These are phyloP conservation scores for Nannochloris sp. DNA, from an alignment of 139 green algal species.

Conservation along the genomic window DNA sequence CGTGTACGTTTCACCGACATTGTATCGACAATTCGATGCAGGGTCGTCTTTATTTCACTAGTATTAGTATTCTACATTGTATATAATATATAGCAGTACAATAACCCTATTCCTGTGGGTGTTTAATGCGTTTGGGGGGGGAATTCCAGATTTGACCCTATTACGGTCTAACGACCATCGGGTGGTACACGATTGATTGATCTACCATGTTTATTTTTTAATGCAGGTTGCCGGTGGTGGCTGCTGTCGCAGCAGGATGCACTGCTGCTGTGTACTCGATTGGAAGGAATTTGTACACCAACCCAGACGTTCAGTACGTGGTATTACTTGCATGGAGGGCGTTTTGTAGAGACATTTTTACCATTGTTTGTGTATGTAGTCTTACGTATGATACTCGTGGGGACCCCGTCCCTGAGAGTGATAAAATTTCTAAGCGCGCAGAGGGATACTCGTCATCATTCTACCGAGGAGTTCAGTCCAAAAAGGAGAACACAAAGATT, in stretches of 20 bases:
- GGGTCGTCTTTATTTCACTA: too few species aligned
- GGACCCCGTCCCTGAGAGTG: constrained; percentile 9
- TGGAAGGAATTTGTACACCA: constrained; percentile 1
- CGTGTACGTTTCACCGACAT: background rate
- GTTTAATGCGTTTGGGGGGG: too few species aligned
- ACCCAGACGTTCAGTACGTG: constrained; percentile 19
- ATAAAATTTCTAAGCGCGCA: constrained; percentile 1
- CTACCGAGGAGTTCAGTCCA: constrained; percentile 7
- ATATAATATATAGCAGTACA: too few species aligned
- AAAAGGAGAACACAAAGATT: constrained; percentile 6
- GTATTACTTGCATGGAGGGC: background rate
- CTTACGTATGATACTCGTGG: constrained; percentile 9
- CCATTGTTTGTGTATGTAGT: background rate
- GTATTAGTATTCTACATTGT: too few species aligned
- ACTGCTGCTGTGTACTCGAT: constrained; percentile 7
- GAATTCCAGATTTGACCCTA: too few species aligned
- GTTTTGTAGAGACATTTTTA: background rate
- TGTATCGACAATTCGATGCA: background rate
- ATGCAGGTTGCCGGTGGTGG: constrained; percentile 10
- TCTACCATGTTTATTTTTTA: background rate
- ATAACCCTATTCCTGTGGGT: too few species aligned
- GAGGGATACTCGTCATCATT: constrained; percentile 13
- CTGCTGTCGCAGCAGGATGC: constrained; percentile 8
- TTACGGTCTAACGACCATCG: too few species aligned
- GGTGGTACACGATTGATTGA: background rate